Percentiles rank a stretch among this genome's conserved stretches.
These are phyloP conservation scores for Phragmites australis DNA, from an alignment of 176 grass and related monocot genomes.

Conservation along the genomic window DNA sequence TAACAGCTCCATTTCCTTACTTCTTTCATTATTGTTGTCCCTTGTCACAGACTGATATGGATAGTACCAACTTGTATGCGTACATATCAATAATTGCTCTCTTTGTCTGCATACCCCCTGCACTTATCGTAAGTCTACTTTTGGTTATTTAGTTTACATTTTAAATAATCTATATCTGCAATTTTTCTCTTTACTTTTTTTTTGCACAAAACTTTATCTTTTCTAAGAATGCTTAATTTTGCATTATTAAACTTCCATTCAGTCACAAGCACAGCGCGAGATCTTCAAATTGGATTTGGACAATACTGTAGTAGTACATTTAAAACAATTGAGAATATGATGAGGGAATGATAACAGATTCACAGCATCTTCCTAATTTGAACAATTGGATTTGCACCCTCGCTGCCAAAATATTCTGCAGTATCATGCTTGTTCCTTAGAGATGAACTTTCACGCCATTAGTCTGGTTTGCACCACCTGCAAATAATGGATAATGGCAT, in stretches of 20 bases:
- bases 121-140: conserved; percentile 71
- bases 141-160: neutral
- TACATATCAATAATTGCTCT: conserved; percentile 97
- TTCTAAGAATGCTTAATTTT: neutral
- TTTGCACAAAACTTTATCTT: neutral
- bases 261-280: neutral
- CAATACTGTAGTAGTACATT: neutral
- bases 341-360: neutral
- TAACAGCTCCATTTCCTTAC: neutral
- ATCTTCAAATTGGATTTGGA: neutral
- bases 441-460: conserved; percentile 14
- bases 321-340: neutral
- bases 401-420: neutral
- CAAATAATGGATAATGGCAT: neutral
- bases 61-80: conserved; percentile 88
- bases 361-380: neutral
- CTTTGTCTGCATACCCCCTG: conserved; percentile 84
- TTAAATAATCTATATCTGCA: conserved; percentile 27
- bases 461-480: neutral
- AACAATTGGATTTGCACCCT: neutral
- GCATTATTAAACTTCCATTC: neutral
- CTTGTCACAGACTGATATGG: conserved; percentile 83
- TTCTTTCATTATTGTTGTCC: conserved; percentile 25
- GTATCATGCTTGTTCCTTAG: conserved; percentile 9
- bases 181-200: neutral